phyloP scores from a whole-genome alignment of 352 stramenopile species.

The Pythium rhizo-oryzae region DNA sequence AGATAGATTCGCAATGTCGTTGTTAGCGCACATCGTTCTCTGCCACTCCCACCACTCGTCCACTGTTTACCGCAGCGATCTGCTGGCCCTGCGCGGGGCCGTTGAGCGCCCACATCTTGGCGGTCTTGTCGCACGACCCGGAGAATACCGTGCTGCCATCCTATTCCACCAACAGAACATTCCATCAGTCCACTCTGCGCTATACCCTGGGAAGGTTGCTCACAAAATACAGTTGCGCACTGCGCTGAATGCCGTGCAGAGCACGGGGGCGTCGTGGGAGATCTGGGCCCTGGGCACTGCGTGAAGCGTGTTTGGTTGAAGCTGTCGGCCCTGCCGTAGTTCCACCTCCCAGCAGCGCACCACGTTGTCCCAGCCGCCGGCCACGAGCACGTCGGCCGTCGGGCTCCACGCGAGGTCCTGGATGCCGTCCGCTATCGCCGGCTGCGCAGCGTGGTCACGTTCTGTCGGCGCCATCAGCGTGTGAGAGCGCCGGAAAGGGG shows the following conservation, averaged over 20 bases:
- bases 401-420: conserved; percentile 81
- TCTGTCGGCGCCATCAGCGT: not conserved
- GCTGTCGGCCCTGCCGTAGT: conserved; percentile 50
- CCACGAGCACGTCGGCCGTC: conserved; percentile 71
- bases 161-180: conserved; percentile 40
- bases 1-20: too few species aligned
- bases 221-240: conserved; percentile 33
- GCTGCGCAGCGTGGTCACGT: conserved; percentile 70
- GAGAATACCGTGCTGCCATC: conserved; percentile 94
- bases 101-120: conserved; percentile 95
- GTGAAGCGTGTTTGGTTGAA: conserved; percentile 40
- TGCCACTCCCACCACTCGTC: too few species aligned
- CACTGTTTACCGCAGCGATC: conserved; percentile 78
- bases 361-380: conserved; percentile 82
- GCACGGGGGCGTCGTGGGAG: conserved; percentile 89
- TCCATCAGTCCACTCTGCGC: not conserved
- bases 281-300: conserved; percentile 82
- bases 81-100: conserved; percentile 73
- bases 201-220: not conserved
- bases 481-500: too few species aligned
- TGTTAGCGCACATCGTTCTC: too few species aligned
- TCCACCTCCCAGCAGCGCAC: conserved; percentile 88
- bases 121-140: conserved; percentile 93
- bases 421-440: conserved; percentile 69
- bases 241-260: conserved; percentile 91